Conservation (phyloP, 805 yeast genomes). For the Suhomyces kilbournensis region DNA sequence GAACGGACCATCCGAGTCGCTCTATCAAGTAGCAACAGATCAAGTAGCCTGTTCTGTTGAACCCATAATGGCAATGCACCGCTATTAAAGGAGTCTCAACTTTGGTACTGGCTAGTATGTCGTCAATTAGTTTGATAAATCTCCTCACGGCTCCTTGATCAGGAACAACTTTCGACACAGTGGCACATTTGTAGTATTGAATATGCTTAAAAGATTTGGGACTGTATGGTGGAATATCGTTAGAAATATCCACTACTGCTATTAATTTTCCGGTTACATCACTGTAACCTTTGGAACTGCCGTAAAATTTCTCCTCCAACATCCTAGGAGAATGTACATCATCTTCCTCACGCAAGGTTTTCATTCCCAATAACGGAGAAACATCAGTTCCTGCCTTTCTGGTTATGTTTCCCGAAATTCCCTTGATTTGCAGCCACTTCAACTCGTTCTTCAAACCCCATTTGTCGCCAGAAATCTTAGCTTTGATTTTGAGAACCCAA, state of each 20-base stretch:
- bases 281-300: slow-evolving; percentile 26
- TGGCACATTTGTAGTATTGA: slow-evolving; percentile 66
- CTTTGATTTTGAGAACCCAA: slow-evolving; percentile 67
- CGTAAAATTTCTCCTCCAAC: slow-evolving; percentile 47
- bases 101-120: slow-evolving; percentile 29
- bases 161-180: slow-evolving; percentile 76
- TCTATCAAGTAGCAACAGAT: slow-evolving; percentile 69
- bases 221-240: slow-evolving; percentile 67
- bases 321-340: slow-evolving; percentile 53
- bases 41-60: slow-evolving; percentile 73
- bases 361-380: slow-evolving; percentile 65
- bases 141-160: slow-evolving; percentile 55
- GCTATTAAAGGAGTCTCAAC: slow-evolving; percentile 43
- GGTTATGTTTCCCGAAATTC: slow-evolving; percentile 46
- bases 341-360: slow-evolving; percentile 68
- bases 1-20: slow-evolving; percentile 53
- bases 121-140: slow-evolving; percentile 54
- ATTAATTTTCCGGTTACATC: slow-evolving; percentile 37
- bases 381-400: slow-evolving; percentile 27
- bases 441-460: slow-evolving; percentile 77
- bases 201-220: slow-evolving; percentile 54
- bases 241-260: slow-evolving; percentile 68
- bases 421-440: slow-evolving; percentile 61
- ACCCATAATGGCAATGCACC: slow-evolving; percentile 81
- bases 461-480: slow-evolving; percentile 62